phyloP scores from a whole-genome alignment of 179 eudicot species.

The Nepenthes alata region DNA sequence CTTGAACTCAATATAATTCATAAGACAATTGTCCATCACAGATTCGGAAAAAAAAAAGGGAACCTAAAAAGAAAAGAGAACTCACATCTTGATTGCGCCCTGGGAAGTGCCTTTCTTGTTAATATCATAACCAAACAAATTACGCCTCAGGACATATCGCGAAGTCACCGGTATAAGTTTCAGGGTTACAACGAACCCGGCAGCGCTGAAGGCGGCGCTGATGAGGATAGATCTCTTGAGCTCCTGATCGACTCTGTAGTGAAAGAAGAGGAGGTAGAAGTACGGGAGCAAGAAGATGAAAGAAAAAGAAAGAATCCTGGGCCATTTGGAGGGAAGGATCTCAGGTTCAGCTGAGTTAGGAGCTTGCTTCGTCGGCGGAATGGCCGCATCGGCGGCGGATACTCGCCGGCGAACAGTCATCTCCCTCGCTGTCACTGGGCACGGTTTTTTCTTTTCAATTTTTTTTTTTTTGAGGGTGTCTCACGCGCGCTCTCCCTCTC shows the following conservation, averaged over 20 bases:
- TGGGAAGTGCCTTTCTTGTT: conserved; percentile 84
- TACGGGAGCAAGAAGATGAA: conserved; percentile 54
- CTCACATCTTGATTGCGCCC: conserved; percentile 72
- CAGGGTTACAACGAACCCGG: conserved; percentile 47
- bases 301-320: conserved; percentile 28
- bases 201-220: conserved; percentile 43
- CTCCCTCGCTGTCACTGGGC: background rate
- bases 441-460: too few relatives aligned
- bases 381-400: conserved; percentile 11
- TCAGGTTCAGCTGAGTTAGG: conserved; percentile 20
- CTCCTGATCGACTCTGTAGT: conserved; percentile 43
- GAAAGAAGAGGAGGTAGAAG: conserved; percentile 41
- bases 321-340: conserved; percentile 39
- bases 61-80: conserved; percentile 1
- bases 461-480: too few relatives aligned
- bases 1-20: background rate
- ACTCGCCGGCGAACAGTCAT: conserved; percentile 31
- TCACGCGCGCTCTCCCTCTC: too few relatives aligned
- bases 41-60: background rate
- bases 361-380: conserved; percentile 11
- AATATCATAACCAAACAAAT: conserved; percentile 83
- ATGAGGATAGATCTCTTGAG: conserved; percentile 56
- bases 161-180: conserved; percentile 76
- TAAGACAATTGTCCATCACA: background rate
- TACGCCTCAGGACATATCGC: conserved; percentile 53